Evolutionary conservation across 2,329 filamentous ascomycete species (phyloP).

Genomic region (Fulvia fulva): DNA sequence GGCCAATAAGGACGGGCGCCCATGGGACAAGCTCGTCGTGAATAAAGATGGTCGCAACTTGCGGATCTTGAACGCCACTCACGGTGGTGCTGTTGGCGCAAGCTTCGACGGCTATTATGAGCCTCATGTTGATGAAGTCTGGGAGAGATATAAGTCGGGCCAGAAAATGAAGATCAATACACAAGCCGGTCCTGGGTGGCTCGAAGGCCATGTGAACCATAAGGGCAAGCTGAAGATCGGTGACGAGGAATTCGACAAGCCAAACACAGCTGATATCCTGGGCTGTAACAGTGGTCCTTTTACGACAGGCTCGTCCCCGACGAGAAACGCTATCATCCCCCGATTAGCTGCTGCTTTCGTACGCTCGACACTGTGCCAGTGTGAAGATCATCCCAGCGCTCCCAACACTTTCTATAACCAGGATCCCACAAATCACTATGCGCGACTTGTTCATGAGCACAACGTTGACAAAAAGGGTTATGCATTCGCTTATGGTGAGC

Average conservation of each 20-base stretch:
- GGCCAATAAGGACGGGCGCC: conserved; percentile 51
- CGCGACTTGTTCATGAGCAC: conserved; percentile 56
- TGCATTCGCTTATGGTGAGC: conserved; percentile 50
- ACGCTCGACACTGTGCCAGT: conserved; percentile 61
- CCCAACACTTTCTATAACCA: conserved; percentile 33
- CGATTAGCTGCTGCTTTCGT: conserved; percentile 75
- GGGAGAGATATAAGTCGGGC: conserved; percentile 46
- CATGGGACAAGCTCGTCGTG: conserved; percentile 62
- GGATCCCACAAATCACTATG: conserved; percentile 53
- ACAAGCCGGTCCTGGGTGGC: conserved; percentile 55
- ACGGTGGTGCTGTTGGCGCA: conserved; percentile 44
- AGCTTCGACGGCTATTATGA: conserved; percentile 54
- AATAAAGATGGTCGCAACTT: conserved; percentile 36
- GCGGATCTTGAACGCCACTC: conserved; percentile 45
- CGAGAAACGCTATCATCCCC: conserved; percentile 62
- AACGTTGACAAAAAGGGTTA: conserved; percentile 61
- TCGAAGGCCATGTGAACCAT: conserved; percentile 48
- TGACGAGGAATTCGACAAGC: conserved; percentile 52
- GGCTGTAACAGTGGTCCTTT: conserved; percentile 65
- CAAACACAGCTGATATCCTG: conserved; percentile 62
- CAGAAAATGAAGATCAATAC: conserved; percentile 57
- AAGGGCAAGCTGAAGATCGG: conserved; percentile 43
- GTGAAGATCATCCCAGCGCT: conserved; percentile 37
- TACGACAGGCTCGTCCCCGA: conserved; percentile 40
- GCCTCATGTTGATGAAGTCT: conserved; percentile 51